Evolutionary conservation across 192 early-diverging fungal species (phyloP).

Genomic region (Dissophora ornata): DNA sequence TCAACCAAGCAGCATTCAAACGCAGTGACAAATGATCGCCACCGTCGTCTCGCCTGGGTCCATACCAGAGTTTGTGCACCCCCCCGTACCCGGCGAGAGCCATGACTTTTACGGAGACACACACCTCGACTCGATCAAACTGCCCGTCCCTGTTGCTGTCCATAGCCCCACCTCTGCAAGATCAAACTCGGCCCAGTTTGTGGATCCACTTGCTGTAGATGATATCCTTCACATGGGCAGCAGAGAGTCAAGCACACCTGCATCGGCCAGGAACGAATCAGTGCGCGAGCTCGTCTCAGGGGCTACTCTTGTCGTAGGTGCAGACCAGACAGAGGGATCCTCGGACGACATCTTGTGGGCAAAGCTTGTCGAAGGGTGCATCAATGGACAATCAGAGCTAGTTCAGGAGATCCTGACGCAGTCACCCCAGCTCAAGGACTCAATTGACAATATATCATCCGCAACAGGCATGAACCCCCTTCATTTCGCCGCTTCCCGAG

Average conservation of each 20-base stretch:
- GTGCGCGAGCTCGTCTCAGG: conserved; percentile 14
- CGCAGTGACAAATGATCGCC: conserved; percentile 36
- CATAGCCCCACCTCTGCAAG: conserved; percentile 14
- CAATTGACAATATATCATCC: conserved; percentile 60
- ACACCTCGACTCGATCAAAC: conserved; percentile 61
- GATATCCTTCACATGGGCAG: neutral
- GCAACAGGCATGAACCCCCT: conserved; percentile 69
- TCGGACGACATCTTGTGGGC: conserved; percentile 39
- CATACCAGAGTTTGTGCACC: conserved; percentile 66
- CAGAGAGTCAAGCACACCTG: conserved; percentile 1
- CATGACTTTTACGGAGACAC: conserved; percentile 68
- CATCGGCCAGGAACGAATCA: conserved; percentile 12
- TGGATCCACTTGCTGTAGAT: conserved; percentile 26
- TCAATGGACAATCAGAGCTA: conserved; percentile 23
- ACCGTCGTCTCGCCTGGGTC: conserved; percentile 26
- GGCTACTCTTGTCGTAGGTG: conserved; percentile 7
- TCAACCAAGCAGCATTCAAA: too few species aligned
- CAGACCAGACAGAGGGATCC: conserved; percentile 13
- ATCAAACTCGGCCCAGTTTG: conserved; percentile 5
- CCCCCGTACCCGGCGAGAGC: conserved; percentile 67
- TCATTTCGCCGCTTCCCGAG: conserved; percentile 70
- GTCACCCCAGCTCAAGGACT: conserved; percentile 54
- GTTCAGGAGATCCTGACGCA: conserved; percentile 55
- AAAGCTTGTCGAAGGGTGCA: conserved; percentile 25
- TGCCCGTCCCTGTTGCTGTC: conserved; percentile 28